These are phyloP conservation scores for Kalmanozyma brasiliensis DNA, from an alignment of 1,284 basidiomycete genomes.

Conservation along the genomic window DNA sequence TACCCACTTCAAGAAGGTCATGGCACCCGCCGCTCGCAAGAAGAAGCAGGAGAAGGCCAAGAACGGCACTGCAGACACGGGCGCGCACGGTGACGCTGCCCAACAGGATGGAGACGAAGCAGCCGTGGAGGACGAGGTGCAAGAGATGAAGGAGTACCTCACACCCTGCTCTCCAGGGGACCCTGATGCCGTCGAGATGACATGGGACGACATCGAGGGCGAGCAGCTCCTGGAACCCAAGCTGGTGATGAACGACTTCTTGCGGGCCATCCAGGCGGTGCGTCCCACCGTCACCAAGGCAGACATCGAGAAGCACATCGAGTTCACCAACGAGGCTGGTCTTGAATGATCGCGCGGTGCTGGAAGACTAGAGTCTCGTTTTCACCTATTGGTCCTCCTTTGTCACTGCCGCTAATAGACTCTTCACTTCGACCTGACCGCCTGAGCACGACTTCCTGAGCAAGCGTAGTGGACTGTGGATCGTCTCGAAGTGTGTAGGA, in stretches of 20 bases:
- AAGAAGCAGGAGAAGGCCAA: slow-evolving; percentile 37
- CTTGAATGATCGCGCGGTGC: slow-evolving; percentile 44
- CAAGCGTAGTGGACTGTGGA: too few relatives aligned
- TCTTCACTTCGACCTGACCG: too few relatives aligned
- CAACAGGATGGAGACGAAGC: slow-evolving; percentile 34
- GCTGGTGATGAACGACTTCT: slow-evolving; percentile 76
- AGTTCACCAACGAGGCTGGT: slow-evolving; percentile 85
- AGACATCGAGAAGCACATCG: slow-evolving; percentile 86
- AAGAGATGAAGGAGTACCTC: slow-evolving; percentile 72
- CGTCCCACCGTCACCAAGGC: slow-evolving; percentile 88
- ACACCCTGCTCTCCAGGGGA: slow-evolving; percentile 97
- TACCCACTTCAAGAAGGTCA: slow-evolving; percentile 86
- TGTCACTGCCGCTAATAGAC: not conserved
- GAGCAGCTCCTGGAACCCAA: slow-evolving; percentile 78
- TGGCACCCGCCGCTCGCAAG: slow-evolving; percentile 58
- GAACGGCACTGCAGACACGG: slow-evolving; percentile 43
- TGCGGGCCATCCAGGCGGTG: slow-evolving; percentile 82
- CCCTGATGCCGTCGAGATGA: slow-evolving; percentile 83
- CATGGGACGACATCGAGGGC: slow-evolving; percentile 91
- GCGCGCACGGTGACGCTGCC: slow-evolving; percentile 38
- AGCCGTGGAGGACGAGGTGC: slow-evolving; percentile 65
- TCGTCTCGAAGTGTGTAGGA: too few relatives aligned
- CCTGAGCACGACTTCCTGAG: too few relatives aligned
- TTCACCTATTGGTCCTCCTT: not conserved
- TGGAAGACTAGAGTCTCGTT: too few relatives aligned